Conservation (phyloP, 1,139 yeast genomes). For the Ashbya aceris region DNA sequence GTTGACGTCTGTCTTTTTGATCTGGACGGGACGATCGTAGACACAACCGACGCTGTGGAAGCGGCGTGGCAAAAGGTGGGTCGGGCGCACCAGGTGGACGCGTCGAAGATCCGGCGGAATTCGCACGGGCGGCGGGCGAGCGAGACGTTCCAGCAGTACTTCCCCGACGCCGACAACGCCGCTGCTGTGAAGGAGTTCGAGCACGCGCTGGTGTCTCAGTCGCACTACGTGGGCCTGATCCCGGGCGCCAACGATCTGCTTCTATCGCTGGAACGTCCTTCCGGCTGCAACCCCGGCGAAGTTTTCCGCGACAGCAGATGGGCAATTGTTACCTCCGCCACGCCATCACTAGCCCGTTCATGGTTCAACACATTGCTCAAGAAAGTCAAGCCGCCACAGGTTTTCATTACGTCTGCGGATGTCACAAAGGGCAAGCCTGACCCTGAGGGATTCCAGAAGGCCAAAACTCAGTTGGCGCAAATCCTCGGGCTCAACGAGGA, state of each 20-base stretch:
- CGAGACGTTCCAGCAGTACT: constrained; percentile 55
- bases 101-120: constrained; percentile 55
- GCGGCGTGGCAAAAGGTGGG: constrained; percentile 62
- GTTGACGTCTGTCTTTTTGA: constrained; percentile 44
- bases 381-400: constrained; percentile 42
- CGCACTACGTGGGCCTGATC: constrained; percentile 57
- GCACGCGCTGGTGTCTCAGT: constrained; percentile 39
- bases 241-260: constrained; percentile 61
- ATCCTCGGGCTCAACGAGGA: constrained; percentile 38
- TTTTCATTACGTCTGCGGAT: constrained; percentile 65
- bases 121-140: constrained; percentile 68
- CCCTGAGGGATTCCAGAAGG: constrained; percentile 57
- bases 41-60: constrained; percentile 65
- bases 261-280: constrained; percentile 34
- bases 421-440: constrained; percentile 67
- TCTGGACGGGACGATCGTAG: constrained; percentile 69
- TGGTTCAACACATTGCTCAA: constrained; percentile 52
- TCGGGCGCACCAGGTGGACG: constrained; percentile 52
- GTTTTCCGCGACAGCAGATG: constrained; percentile 41
- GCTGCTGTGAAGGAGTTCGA: constrained; percentile 48
- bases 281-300: constrained; percentile 23
- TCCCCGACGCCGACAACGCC: constrained; percentile 56
- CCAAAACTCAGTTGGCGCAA: constrained; percentile 39
- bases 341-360: constrained; percentile 49
- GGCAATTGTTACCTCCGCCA: constrained; percentile 76